Conservation (phyloP, 495 filamentous ascomycete genomes). For the Talaromyces stipitatus region DNA sequence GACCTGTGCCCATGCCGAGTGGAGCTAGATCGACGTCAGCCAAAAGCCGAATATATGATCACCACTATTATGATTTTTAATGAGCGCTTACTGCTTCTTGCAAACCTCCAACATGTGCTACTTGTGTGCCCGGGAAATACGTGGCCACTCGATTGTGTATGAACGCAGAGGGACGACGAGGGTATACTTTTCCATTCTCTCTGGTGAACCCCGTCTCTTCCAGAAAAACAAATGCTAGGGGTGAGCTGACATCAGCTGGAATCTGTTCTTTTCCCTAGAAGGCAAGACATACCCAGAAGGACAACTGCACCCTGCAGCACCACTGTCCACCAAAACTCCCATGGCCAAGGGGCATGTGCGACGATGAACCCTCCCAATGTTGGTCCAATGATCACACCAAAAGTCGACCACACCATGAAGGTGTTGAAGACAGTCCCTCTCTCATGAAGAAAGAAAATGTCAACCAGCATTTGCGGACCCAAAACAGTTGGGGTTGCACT, state of each 20-base stretch:
- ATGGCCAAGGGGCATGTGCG: conserved; percentile 19
- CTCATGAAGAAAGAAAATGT: conserved; percentile 28
- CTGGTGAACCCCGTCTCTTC: conserved; percentile 25
- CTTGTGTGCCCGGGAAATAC: conserved; percentile 21
- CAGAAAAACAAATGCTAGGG: conserved; percentile 22
- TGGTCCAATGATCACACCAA: conserved; percentile 17
- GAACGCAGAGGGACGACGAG: conserved; percentile 12
- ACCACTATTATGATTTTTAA: too few relatives aligned
- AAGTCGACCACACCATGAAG: conserved; percentile 15
- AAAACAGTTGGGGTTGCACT: conserved; percentile 15
- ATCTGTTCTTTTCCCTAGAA: too few relatives aligned
- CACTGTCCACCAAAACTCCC: conserved; percentile 36
- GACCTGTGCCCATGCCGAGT: background rate
- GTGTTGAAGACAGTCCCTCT: conserved; percentile 24
- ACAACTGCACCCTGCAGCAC: conserved; percentile 17
- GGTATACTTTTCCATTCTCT: conserved; percentile 11
- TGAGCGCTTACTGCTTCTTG: conserved; percentile 12
- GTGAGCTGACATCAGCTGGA: background rate
- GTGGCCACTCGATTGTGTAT: conserved; percentile 22
- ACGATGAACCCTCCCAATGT: conserved; percentile 31
- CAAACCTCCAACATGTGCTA: conserved; percentile 11
- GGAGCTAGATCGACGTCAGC: background rate
- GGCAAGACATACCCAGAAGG: conserved; percentile 11
- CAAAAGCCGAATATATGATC: background rate
- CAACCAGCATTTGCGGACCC: conserved; percentile 17